Conservation (phyloP, 1,284 basidiomycete genomes). For the Phellopilus nigrolimitatus region DNA sequence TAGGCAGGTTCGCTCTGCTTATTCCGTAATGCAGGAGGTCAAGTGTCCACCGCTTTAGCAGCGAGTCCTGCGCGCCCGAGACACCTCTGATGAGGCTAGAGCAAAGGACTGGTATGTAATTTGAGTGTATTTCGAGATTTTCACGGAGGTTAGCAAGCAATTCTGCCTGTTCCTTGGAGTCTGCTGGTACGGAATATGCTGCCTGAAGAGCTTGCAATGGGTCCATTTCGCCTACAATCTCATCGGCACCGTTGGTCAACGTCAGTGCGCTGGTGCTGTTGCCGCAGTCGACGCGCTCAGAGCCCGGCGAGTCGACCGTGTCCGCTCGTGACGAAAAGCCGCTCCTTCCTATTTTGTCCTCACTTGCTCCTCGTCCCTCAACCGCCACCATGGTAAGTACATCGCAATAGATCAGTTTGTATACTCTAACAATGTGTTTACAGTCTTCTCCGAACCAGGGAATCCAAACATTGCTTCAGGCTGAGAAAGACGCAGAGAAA, state of each 20-base stretch:
- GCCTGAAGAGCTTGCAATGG: constrained; percentile 75
- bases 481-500: constrained; percentile 99
- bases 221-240: constrained; percentile 49
- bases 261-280: background rate
- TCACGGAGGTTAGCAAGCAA: constrained; percentile 72
- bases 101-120: constrained; percentile 76
- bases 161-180: constrained; percentile 82
- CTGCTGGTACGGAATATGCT: constrained; percentile 69
- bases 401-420: background rate
- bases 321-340: too few relatives aligned
- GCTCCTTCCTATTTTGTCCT: constrained; percentile 35
- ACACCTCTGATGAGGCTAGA: constrained; percentile 72
- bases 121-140: constrained; percentile 75
- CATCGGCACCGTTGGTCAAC: constrained; percentile 14
- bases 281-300: constrained; percentile 3
- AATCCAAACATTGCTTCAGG: constrained; percentile 96
- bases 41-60: constrained; percentile 85
- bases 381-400: constrained; percentile 35
- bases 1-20: constrained; percentile 64
- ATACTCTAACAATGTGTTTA: constrained; percentile 7
- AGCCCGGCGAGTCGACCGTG: background rate
- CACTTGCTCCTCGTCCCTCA: constrained; percentile 19
- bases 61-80: constrained; percentile 69
- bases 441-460: constrained; percentile 75
- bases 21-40: constrained; percentile 85